Conservation (phyloP, 148 eudicot genomes). For the Gaultheria prostrata region DNA sequence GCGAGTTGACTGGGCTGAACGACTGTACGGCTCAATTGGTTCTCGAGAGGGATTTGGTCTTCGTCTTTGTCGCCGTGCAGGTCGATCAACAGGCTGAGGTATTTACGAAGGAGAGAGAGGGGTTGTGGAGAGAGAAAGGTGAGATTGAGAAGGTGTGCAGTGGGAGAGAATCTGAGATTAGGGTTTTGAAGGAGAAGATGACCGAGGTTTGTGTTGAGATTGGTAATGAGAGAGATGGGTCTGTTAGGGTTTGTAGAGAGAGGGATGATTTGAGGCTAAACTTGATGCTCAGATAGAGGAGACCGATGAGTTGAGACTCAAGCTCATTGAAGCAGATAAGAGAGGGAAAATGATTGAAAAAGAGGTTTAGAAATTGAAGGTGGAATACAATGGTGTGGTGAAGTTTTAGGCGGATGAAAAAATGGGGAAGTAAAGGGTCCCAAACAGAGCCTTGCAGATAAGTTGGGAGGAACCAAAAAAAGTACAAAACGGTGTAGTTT, state of each 20-base stretch:
- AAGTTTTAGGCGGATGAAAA: no score
- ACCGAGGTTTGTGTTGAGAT: conserved; percentile 30
- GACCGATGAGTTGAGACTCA: conserved; percentile 26
- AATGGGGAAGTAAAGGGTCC: no score
- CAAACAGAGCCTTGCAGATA: no score
- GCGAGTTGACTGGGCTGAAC: conserved; percentile 40
- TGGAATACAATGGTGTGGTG: conserved; percentile 13
- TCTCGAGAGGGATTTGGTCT: conserved; percentile 38
- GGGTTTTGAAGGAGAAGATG: conserved; percentile 30
- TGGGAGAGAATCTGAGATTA: conserved; percentile 39
- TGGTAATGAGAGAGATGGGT: conserved; percentile 25
- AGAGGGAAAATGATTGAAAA: conserved; percentile 22
- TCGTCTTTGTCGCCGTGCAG: conserved; percentile 35
- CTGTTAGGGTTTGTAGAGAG: conserved; percentile 19
- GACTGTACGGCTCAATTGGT: conserved; percentile 28
- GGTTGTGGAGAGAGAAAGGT: conserved; percentile 32
- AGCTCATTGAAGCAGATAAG: conserved; percentile 30
- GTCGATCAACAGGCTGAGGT: conserved; percentile 21
- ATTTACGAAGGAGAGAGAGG: conserved; percentile 27
- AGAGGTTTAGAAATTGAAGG: conserved; percentile 30
- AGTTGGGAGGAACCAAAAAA: no score
- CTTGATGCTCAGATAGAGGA: conserved; percentile 27
- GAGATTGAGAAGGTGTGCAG: conserved; percentile 38
- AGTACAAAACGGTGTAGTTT: no score
- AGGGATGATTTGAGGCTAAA: conserved; percentile 32